Conservation (phyloP, 805 yeast genomes). For the Sugiyamaella floridensis region DNA sequence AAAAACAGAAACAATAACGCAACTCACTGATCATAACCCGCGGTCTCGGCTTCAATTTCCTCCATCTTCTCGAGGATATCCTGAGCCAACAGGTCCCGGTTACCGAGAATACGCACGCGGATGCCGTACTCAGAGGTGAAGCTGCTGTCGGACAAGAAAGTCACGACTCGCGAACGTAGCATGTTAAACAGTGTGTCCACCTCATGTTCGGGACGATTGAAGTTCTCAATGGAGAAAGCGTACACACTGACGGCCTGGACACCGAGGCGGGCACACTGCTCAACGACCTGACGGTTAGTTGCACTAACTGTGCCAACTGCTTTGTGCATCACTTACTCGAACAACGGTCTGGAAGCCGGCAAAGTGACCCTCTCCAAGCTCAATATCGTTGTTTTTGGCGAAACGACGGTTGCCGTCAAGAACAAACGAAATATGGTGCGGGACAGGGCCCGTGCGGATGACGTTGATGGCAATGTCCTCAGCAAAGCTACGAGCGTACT, state of each 20-base stretch:
- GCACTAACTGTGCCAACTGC: background rate
- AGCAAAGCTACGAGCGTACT: conserved; percentile 19
- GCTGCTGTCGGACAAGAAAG: conserved; percentile 17
- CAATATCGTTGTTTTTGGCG: conserved; percentile 62
- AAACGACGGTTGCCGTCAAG: conserved; percentile 97
- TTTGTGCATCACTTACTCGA: conserved; percentile 9
- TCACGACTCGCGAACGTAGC: conserved; percentile 26
- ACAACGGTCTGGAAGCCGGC: conserved; percentile 79
- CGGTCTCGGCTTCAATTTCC: conserved; percentile 57
- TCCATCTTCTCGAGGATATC: conserved; percentile 63
- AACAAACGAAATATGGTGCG: conserved; percentile 83
- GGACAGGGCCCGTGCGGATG: conserved; percentile 66
- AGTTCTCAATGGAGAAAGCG: conserved; percentile 94
- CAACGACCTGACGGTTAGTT: conserved; percentile 39
- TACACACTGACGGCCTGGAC: conserved; percentile 80
- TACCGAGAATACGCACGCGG: conserved; percentile 62
- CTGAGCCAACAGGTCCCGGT: conserved; percentile 54
- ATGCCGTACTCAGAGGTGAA: conserved; percentile 15
- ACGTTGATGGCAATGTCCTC: conserved; percentile 31
- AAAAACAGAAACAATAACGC: no score
- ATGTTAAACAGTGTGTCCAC: conserved; percentile 64
- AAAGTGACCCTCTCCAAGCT: conserved; percentile 82
- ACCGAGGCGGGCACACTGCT: conserved; percentile 71
- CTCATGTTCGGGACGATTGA: conserved; percentile 74
- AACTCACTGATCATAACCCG: conserved; percentile 36